A percentile compares a stretch with the other conserved stretches of the same genome.
These are phyloP conservation scores for Beauveria pseudobassiana DNA, from an alignment of 2,329 filamentous ascomycete species.

Conservation along the genomic window DNA sequence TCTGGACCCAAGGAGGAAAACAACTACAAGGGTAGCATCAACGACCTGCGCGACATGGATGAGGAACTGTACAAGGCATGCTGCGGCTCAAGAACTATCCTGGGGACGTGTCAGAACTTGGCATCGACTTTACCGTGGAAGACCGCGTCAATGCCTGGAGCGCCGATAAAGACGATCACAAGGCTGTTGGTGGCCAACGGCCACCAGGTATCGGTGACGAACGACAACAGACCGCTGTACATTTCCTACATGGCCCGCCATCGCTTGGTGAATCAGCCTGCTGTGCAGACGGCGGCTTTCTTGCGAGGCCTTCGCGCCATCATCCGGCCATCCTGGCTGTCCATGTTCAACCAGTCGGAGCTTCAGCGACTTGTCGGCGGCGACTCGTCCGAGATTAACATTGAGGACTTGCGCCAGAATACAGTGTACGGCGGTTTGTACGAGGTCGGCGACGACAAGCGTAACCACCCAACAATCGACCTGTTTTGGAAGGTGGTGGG, in stretches of 20 bases:
- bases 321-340: constrained; percentile 86
- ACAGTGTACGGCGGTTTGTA: constrained; percentile 87
- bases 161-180: constrained; percentile 54
- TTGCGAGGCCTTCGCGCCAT: constrained; percentile 78
- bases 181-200: constrained; percentile 72
- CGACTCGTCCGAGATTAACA: constrained; percentile 75
- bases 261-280: constrained; percentile 72
- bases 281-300: constrained; percentile 78
- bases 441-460: constrained; percentile 75
- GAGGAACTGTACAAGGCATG: constrained; percentile 81
- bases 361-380: constrained; percentile 90
- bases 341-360: constrained; percentile 97
- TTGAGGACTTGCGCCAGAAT: constrained; percentile 76
- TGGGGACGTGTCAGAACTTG: constrained; percentile 63
- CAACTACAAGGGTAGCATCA: constrained; percentile 84
- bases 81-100: constrained; percentile 75
- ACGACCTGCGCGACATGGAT: constrained; percentile 88
- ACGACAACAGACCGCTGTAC: constrained; percentile 89
- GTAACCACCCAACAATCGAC: constrained; percentile 77
- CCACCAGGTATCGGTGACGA: constrained; percentile 71
- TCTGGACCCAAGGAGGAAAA: constrained; percentile 56
- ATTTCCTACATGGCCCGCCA: constrained; percentile 87
- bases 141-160: constrained; percentile 50
- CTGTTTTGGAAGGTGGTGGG: constrained; percentile 91
- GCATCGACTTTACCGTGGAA: constrained; percentile 81